Evolutionary conservation across 1,284 basidiomycete genomes (phyloP), one percentile per base, ranked within the genome.

Genomic region (Paramarasmius palmivorus): DNA sequence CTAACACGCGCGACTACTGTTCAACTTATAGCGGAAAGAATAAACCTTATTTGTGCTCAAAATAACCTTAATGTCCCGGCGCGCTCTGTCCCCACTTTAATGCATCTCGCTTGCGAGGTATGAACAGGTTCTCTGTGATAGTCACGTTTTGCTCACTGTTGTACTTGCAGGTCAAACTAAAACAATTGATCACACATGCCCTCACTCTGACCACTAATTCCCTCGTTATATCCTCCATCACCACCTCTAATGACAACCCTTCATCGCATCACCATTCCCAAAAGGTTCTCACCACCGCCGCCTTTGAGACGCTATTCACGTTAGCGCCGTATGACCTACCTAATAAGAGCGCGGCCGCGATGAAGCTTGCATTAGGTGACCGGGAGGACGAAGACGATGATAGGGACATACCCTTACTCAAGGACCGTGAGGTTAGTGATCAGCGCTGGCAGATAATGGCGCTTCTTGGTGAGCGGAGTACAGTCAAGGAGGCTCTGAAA

Each of bases 81-180:
- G 4, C 82, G 82, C 45, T 70, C 74, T 6, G 90, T 90, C 1
- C 74, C 87, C 14, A 76, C 82, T 4, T 72, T 92, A 3, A 79
- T 92, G 75, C 82, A 84, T 68, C 78, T 90, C 41, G 90, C 90
- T 2, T 87, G 86, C 62, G 89, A 92, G 74, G 88, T 88, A 54
- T 6, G 73, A 65, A 15, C 23, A 22, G 9, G 35, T 37, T 8
- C 19, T 1, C 15, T 14, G n/a, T 22, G 17, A 12, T 15, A 23
- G 37, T 32, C 34, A 45, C 12, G 17, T 29, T 26, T 29, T 20
- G 25, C 44, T 29, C 52, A 49, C 45, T 55, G 35, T 35, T 15
- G 36, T 36, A 1, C 8, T 42, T 35, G 23, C 52, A 91, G 89
- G 86, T 87, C 8, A 90, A 90, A 65, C 74, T 92, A 7, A 92